Conservation (phyloP, 1,139 yeast genomes). For the Yamadazyma blattariae region DNA sequence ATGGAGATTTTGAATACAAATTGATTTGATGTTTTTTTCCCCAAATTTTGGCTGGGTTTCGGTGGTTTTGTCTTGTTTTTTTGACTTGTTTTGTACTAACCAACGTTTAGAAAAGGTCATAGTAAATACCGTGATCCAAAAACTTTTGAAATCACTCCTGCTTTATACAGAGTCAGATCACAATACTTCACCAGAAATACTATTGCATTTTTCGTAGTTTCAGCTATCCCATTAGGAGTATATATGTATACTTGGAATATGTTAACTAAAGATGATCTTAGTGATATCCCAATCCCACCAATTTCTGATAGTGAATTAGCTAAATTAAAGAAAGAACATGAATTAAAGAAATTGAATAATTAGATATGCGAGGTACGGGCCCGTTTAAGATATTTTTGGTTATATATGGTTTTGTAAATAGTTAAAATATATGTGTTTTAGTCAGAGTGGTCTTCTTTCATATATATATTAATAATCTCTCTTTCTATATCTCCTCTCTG, state of each 20-base stretch:
- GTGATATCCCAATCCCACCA: constrained; percentile 92
- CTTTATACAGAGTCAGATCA: constrained; percentile 81
- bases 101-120: constrained; percentile 22
- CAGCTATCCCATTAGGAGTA: constrained; percentile 65
- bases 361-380: too few relatives aligned
- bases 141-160: constrained; percentile 91
- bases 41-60: too few relatives aligned
- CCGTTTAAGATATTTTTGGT: too few relatives aligned
- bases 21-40: too few relatives aligned
- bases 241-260: constrained; percentile 65
- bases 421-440: too few relatives aligned
- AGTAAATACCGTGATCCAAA: constrained; percentile 64
- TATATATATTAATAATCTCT: constrained; percentile 4
- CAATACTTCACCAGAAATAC: constrained; percentile 83
- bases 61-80: too few relatives aligned
- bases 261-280: constrained; percentile 78
- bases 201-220: constrained; percentile 53
- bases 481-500: too few relatives aligned
- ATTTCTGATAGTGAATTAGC: constrained; percentile 74
- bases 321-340: constrained; percentile 68
- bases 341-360: constrained; percentile 23
- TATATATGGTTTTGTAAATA: too few relatives aligned
- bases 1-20: too few relatives aligned
- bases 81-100: too few relatives aligned
- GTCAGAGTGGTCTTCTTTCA: too few relatives aligned